Conservation (phyloP, 2,329 filamentous ascomycete species). For the Venturia oleaginea region DNA sequence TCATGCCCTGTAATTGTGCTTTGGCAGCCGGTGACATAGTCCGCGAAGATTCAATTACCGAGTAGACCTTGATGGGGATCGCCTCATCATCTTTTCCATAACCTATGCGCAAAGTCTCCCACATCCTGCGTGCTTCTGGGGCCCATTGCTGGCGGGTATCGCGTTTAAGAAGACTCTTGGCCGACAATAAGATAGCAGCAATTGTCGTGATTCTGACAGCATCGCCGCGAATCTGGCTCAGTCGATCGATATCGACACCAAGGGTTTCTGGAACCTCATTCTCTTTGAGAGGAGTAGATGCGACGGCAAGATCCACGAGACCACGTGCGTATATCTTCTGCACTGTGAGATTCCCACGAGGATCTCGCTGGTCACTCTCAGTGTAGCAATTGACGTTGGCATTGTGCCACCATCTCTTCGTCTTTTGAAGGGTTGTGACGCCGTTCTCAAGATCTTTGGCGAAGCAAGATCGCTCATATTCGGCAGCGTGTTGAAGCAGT, state of each 20-base stretch:
- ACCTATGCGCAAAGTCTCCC: slow-evolving; percentile 55
- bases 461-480: slow-evolving; percentile 69
- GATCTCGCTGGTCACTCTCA: slow-evolving; percentile 60
- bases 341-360: slow-evolving; percentile 55
- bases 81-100: slow-evolving; percentile 46
- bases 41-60: slow-evolving; percentile 40
- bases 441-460: slow-evolving; percentile 52
- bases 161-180: slow-evolving; percentile 74
- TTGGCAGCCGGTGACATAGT: slow-evolving; percentile 41
- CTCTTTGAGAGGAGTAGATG: slow-evolving; percentile 46
- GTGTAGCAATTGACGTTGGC: slow-evolving; percentile 55
- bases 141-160: slow-evolving; percentile 73
- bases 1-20: slow-evolving; percentile 33
- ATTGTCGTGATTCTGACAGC: slow-evolving; percentile 60
- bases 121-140: slow-evolving; percentile 61
- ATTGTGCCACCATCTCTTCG: slow-evolving; percentile 56
- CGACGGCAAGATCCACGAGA: slow-evolving; percentile 66
- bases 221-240: slow-evolving; percentile 47
- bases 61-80: slow-evolving; percentile 32
- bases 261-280: slow-evolving; percentile 64
- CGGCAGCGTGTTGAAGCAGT: slow-evolving; percentile 59
- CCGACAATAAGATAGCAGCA: slow-evolving; percentile 66
- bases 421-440: slow-evolving; percentile 46
- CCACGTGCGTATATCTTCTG: slow-evolving; percentile 69
- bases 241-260: slow-evolving; percentile 56